These are phyloP conservation scores for Przewalskia tangutica DNA, from an alignment of 257 asterid species.

Conservation along the genomic window DNA sequence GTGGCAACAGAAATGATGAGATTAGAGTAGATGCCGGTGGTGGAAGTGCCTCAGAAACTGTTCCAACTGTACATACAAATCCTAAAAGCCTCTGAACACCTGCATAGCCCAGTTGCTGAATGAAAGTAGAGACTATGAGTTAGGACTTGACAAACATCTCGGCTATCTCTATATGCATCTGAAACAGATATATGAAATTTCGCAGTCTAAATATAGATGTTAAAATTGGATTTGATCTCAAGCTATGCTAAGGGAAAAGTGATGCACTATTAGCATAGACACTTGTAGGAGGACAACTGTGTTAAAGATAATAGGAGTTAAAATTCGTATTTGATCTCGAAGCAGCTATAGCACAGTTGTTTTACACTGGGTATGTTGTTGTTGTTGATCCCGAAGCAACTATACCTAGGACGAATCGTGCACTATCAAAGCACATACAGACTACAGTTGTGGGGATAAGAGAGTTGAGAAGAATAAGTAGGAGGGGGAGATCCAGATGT, in stretches of 20 bases:
- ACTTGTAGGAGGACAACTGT: background rate
- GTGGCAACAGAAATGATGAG: constrained; percentile 41
- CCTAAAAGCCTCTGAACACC: constrained; percentile 68
- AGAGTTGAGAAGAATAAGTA: background rate
- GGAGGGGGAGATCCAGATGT: background rate
- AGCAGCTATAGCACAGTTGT: no score
- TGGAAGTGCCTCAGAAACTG: constrained; percentile 48
- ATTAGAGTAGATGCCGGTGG: constrained; percentile 53
- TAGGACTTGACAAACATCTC: background rate
- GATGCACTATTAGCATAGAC: background rate
- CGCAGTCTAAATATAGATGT: background rate
- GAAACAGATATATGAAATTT: background rate
- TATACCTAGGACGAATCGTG: background rate
- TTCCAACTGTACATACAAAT: constrained; percentile 47
- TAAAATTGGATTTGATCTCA: background rate
- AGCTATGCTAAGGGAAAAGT: background rate
- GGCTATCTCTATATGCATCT: background rate
- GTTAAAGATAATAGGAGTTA: background rate
- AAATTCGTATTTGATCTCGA: no score
- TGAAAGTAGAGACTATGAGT: background rate
- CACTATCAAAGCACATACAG: background rate
- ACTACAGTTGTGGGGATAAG: background rate
- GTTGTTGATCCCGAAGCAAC: background rate
- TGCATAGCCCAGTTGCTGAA: constrained; percentile 50
- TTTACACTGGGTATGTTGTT: no score